Base-by-base conservation (phyloP, 495 filamentous ascomycete species). In the Pyronema omphalodes region DNA sequence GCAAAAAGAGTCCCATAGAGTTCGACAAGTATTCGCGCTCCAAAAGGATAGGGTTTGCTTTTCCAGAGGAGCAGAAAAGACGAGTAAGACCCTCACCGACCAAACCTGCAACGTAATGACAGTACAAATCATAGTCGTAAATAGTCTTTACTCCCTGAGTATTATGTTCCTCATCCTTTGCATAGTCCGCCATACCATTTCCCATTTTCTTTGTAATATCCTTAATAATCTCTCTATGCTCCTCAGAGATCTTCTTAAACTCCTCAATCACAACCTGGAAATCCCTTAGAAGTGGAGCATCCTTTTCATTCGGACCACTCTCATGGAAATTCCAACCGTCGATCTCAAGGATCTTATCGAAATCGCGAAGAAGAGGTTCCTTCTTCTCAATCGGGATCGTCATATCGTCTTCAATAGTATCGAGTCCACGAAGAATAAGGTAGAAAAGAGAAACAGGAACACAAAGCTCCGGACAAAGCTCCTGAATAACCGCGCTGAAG, bases 401-500 rank as follows among this genome's bases (percentile, higher is more conserved):
- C 78, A 94, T 96, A 68, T 98, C 91, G 74, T 98, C 91, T 69
- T 98, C 91, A 54, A 98, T 86, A 15, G 91, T 98, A 66, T 98
- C 91, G 45, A 98, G 75, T 7, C 83, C 93, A 49, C 91, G 81
- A 11, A 98, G 74, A 36, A 83, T 77, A 37, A 98, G 74, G 69
- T 98, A 98, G 75, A 98, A 98, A n/a, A 96, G 73, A 50, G 77
- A 79, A 44, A 98, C 74, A 1, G 93, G 86, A 37, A 94, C 75
- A 18, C 96, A 79, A 14, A 98, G 76, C 68, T 98, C 89, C 0
- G 88, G 86, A 62, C 94, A 86, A 12, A 98, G 74, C 66, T 98
- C 91, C 67, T 93, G 79, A 64, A 98, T 98, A 62, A 98, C 91
- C 19, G 88, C 73, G 50, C 80, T 78, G 71, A 98, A 98, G 60